phyloP scores from a whole-genome alignment of 2,329 filamentous ascomycete genomes.

The Drechslerella coelobrocha region DNA sequence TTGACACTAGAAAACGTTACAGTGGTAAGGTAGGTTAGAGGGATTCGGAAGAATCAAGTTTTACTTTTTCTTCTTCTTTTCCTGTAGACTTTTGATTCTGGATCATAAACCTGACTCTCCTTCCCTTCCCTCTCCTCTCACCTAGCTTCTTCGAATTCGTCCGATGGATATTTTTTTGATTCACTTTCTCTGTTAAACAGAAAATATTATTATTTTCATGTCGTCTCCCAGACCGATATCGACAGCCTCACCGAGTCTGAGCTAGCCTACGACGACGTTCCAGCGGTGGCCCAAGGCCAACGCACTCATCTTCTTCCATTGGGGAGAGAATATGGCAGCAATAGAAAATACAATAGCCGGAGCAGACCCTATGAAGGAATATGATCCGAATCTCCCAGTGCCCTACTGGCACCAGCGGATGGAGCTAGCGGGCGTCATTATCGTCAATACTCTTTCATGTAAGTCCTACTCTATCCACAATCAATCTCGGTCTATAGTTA shows the following conservation, averaged over 20 bases:
- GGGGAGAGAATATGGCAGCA: slow-evolving; percentile 15
- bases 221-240: no score
- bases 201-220: no score
- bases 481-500: neutral
- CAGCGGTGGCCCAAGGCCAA: neutral
- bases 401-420: slow-evolving; percentile 54
- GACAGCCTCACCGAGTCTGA: neutral
- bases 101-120: slow-evolving; percentile 37
- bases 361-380: slow-evolving; percentile 47
- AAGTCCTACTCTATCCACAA: slow-evolving; percentile 34
- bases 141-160: slow-evolving; percentile 43
- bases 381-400: slow-evolving; percentile 53
- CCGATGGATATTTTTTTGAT: slow-evolving; percentile 2
- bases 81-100: slow-evolving; percentile 5
- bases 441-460: slow-evolving; percentile 55
- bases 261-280: no score
- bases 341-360: slow-evolving; percentile 11
- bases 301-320: no score
- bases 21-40: slow-evolving; percentile 5
- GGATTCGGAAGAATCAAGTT: slow-evolving; percentile 12
- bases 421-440: slow-evolving; percentile 54
- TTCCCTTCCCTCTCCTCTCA: slow-evolving; percentile 9
- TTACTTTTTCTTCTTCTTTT: slow-evolving; percentile 7
- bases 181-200: slow-evolving; percentile 19
- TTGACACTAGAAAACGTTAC: slow-evolving; percentile 32